These are phyloP conservation scores for Stephania japonica DNA, from an alignment of 164 flowering plant species.

Conservation along the genomic window DNA sequence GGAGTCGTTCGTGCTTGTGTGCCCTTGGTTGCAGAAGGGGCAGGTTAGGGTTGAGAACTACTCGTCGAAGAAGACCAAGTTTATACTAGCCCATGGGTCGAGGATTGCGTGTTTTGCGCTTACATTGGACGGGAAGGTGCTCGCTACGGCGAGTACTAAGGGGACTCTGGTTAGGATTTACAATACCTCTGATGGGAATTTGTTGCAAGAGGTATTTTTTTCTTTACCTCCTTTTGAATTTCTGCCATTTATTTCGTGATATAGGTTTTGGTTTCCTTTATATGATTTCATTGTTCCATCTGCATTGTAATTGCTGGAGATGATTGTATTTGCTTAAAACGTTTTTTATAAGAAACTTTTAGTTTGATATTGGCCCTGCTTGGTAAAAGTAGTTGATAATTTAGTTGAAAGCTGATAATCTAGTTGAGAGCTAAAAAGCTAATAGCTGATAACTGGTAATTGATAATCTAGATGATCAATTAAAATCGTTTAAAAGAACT, in stretches of 20 bases:
- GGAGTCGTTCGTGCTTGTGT: slow-evolving; percentile 48
- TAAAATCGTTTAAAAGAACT: too few relatives aligned
- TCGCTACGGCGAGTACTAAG: slow-evolving; percentile 79
- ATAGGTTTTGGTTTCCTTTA: background rate
- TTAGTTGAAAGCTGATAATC: too few relatives aligned
- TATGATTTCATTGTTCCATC: background rate
- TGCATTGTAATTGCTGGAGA: too few relatives aligned
- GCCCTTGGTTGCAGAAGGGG: slow-evolving; percentile 70
- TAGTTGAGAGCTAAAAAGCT: too few relatives aligned
- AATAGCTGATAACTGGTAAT: too few relatives aligned
- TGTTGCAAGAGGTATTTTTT: slow-evolving; percentile 71
- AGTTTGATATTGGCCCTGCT: too few relatives aligned
- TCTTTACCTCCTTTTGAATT: background rate
- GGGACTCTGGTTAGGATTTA: slow-evolving; percentile 78
- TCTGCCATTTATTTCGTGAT: too few relatives aligned
- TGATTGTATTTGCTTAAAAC: too few relatives aligned
- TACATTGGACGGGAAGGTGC: slow-evolving; percentile 54
- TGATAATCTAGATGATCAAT: too few relatives aligned
- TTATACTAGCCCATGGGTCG: slow-evolving; percentile 69
- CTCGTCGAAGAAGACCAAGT: slow-evolving; percentile 52
- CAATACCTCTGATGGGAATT: slow-evolving; percentile 58
- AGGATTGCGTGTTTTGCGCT: slow-evolving; percentile 55
- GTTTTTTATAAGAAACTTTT: too few relatives aligned
- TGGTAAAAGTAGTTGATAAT: too few relatives aligned
- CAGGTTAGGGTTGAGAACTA: slow-evolving; percentile 79